Base-by-base conservation (phyloP, 306 rosid species). In the Erythrophleum fordii region DNA sequence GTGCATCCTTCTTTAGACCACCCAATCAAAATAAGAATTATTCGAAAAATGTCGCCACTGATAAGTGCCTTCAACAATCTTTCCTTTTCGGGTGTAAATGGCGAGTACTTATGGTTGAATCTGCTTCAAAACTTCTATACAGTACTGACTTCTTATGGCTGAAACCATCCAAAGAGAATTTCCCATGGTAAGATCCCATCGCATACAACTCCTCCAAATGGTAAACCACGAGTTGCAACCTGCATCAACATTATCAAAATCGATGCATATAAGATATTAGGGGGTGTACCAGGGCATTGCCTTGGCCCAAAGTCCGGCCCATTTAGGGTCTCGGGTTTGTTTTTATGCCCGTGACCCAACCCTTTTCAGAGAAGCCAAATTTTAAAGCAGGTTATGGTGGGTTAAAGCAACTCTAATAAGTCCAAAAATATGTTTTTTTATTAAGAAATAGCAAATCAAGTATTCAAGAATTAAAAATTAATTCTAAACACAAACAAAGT, bases 121-220 rank as follows among this genome's bases (percentile, higher is more conserved):
- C 97, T 73, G 85, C 89, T 11, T 76, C 80, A 65, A 93, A 87
- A 69, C 90, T 77, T 86, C 93, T 91, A 9, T 91, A 93, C 16
- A 93, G 83, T 17, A 93, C 94, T n/a, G 97, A 17, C 68, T 91
- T 93, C 85, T 83, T 88, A 58, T 93, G 97, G 83, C 97, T 93
- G 80, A 93, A 93, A 42, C 86, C 85, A 80, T 93, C 94, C 72
- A 89, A 93, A 1, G 97, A 91, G 86, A 87, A 91, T 58, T 93
- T 93, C 1, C 97, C 97, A 76, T 93, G 97, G 76, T 93, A 93
- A 34, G 77, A 77, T 2, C 97, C 97, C 97, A 91, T 93, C 69
- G 97, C 97, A 83, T 78, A 84, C 97, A 3, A 93, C 94, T 73
- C 97, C 97, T 84, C 97, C 97, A 65, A 93, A 93, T 20, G 97